These are phyloP conservation scores for Nannochloris sp. DNA, from an alignment of 139 green algal species.

Conservation along the genomic window DNA sequence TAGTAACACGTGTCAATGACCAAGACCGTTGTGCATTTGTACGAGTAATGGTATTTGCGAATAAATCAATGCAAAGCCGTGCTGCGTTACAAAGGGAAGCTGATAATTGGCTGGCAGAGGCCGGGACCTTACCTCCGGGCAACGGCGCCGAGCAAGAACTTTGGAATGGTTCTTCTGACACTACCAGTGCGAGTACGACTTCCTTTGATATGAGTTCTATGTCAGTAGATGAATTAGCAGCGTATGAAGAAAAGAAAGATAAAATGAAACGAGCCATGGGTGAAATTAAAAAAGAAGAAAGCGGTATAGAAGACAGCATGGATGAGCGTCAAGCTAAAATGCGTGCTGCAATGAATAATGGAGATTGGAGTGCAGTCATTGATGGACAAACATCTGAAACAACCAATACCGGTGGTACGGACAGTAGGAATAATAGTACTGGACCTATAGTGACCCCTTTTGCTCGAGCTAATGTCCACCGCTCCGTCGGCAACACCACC, in stretches of 20 bases:
- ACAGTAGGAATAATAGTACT: neutral
- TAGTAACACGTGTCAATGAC: conserved; percentile 43
- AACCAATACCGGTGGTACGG: neutral
- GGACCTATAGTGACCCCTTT: conserved; percentile 67
- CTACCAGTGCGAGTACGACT: neutral
- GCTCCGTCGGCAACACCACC: conserved; percentile 45
- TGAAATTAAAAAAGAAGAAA: conserved; percentile 59
- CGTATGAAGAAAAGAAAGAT: conserved; percentile 76
- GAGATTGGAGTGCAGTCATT: conserved; percentile 80
- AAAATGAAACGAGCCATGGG: conserved; percentile 45
- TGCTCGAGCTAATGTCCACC: conserved; percentile 45
- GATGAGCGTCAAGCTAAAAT: conserved; percentile 12
- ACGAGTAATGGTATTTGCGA: conserved; percentile 65
- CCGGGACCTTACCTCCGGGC: conserved; percentile 60
- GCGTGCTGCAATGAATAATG: conserved; percentile 55
- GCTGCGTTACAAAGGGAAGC: conserved; percentile 56
- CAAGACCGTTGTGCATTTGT: conserved; percentile 48
- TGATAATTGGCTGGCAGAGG: conserved; percentile 54
- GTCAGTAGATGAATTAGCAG: conserved; percentile 43
- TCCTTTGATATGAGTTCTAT: conserved; percentile 14
- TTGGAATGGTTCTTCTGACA: conserved; percentile 44
- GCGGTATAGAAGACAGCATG: conserved; percentile 30
- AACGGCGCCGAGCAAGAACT: conserved; percentile 53
- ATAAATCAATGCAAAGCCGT: conserved; percentile 65
- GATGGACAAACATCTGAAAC: conserved; percentile 55